Evolutionary conservation across 2,329 filamentous ascomycete species (phyloP).

Genomic region (Diaporthe helianthi): DNA sequence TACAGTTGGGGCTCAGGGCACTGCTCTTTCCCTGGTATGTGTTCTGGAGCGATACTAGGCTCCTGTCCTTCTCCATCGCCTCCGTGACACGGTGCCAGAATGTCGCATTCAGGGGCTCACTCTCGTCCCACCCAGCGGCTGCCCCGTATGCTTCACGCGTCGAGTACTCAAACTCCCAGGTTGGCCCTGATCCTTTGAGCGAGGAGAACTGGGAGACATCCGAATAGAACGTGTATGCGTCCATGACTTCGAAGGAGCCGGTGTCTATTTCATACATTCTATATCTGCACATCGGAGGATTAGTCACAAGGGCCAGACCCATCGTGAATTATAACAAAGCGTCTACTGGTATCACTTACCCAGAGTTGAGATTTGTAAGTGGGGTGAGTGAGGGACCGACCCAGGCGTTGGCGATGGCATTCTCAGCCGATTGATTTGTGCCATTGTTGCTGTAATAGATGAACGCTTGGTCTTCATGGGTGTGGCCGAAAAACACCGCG

Average conservation of each 20-base stretch:
- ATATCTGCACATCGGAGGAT: constrained; percentile 39
- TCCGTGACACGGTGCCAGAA: constrained; percentile 67
- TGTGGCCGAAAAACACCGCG: constrained; percentile 51
- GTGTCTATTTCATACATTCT: constrained; percentile 54
- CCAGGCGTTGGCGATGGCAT: constrained; percentile 50
- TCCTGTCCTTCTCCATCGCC: constrained; percentile 59
- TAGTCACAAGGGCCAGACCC: background rate
- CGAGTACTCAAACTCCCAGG: constrained; percentile 52
- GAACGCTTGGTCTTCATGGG: constrained; percentile 52
- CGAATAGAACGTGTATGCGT: constrained; percentile 51
- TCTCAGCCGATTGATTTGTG: constrained; percentile 51
- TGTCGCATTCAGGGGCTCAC: constrained; percentile 62
- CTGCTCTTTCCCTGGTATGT: constrained; percentile 60
- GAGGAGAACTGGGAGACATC: constrained; percentile 49
- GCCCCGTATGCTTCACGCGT: constrained; percentile 50
- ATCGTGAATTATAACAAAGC: background rate
- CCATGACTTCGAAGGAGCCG: constrained; percentile 50
- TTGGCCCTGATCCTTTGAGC: constrained; percentile 44
- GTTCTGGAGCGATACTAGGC: constrained; percentile 58
- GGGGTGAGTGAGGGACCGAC: constrained; percentile 54
- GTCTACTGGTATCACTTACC: constrained; percentile 33
- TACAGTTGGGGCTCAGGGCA: constrained; percentile 58
- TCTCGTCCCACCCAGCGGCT: constrained; percentile 48
- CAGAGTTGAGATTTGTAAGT: constrained; percentile 53
- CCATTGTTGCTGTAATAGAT: constrained; percentile 54